phyloP scores from a whole-genome alignment of 768 basidiomycete genomes.

The Leccinum broughii region DNA sequence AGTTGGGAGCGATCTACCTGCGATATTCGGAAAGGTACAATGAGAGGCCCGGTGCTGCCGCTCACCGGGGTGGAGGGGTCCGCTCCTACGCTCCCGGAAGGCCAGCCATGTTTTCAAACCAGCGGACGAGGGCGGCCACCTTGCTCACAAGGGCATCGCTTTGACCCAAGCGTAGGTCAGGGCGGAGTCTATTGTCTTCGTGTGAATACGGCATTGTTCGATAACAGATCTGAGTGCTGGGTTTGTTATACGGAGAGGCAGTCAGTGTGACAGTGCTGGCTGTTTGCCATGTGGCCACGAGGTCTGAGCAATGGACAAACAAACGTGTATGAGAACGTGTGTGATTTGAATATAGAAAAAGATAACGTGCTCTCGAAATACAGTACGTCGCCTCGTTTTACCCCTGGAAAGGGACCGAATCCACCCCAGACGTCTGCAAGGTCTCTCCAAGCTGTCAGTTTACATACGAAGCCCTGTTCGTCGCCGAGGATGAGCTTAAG shows the following conservation, averaged over 20 bases:
- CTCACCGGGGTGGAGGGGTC: conserved; percentile 14
- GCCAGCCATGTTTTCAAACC: conserved; percentile 78
- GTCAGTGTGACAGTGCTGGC: conserved; percentile 51
- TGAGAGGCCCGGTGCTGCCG: conserved; percentile 11
- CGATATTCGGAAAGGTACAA: conserved; percentile 5
- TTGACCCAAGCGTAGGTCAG: conserved; percentile 69
- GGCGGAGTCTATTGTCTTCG: conserved; percentile 61
- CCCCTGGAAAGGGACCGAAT: conserved; percentile 37
- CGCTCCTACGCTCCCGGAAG: conserved; percentile 32
- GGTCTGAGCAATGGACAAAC: conserved; percentile 40
- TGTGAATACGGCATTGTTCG: conserved; percentile 68
- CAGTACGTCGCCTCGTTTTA: conserved; percentile 73
- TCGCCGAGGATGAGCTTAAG: conserved; percentile 75
- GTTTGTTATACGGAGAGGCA: conserved; percentile 68
- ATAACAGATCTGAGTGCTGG: conserved; percentile 69
- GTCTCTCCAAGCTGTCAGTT: conserved; percentile 78
- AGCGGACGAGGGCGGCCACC: conserved; percentile 62
- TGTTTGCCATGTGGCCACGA: conserved; percentile 49
- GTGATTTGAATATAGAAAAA: conserved; percentile 9
- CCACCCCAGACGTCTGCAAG: conserved; percentile 72
- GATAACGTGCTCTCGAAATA: conserved; percentile 62
- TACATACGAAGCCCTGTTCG: conserved; percentile 65
- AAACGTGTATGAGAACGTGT: conserved; percentile 21
- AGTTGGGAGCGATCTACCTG: conserved; percentile 14
- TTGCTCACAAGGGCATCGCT: conserved; percentile 70